Evolutionary conservation across 2,329 filamentous ascomycete genomes (phyloP).

Genomic region (Fusarium longipes): DNA sequence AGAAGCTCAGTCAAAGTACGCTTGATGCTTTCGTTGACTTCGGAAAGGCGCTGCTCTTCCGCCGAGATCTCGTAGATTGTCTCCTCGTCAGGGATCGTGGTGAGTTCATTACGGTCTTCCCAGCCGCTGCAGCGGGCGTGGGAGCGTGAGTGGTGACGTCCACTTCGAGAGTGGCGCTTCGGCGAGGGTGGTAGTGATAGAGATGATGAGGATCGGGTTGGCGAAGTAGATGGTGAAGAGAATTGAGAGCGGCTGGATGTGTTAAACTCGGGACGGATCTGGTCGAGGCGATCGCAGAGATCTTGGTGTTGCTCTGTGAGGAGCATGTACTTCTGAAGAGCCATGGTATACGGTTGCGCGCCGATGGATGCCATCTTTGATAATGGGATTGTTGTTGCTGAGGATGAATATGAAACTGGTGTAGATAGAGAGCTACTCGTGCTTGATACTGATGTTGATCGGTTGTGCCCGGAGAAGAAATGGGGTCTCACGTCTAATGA

Average conservation of each 20-base stretch:
- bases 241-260: constrained; percentile 52
- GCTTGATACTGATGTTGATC: constrained; percentile 39
- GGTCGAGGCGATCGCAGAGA: constrained; percentile 62
- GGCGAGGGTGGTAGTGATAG: constrained; percentile 63
- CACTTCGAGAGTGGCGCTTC: constrained; percentile 54
- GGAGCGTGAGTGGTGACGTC: constrained; percentile 42
- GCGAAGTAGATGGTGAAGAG: constrained; percentile 69
- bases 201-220: constrained; percentile 63
- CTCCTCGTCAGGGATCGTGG: constrained; percentile 60
- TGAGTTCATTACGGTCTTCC: constrained; percentile 50
- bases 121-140: constrained; percentile 51
- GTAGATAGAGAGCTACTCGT: constrained; percentile 22
- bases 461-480: constrained; percentile 43
- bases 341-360: constrained; percentile 56
- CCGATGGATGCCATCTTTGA: constrained; percentile 47
- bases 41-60: constrained; percentile 65
- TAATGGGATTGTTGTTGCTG: neutral
- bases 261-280: constrained; percentile 58
- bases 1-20: constrained; percentile 69
- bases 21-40: constrained; percentile 71
- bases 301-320: constrained; percentile 66
- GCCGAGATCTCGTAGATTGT: constrained; percentile 61
- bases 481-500: constrained; percentile 47
- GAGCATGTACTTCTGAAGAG: constrained; percentile 65
- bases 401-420: constrained; percentile 7